A percentile compares a stretch with the other conserved stretches of the same genome.
Evolutionary conservation across 2,329 filamentous ascomycete species (phyloP).

Genomic region (Neopestalotiopsis rosae): DNA sequence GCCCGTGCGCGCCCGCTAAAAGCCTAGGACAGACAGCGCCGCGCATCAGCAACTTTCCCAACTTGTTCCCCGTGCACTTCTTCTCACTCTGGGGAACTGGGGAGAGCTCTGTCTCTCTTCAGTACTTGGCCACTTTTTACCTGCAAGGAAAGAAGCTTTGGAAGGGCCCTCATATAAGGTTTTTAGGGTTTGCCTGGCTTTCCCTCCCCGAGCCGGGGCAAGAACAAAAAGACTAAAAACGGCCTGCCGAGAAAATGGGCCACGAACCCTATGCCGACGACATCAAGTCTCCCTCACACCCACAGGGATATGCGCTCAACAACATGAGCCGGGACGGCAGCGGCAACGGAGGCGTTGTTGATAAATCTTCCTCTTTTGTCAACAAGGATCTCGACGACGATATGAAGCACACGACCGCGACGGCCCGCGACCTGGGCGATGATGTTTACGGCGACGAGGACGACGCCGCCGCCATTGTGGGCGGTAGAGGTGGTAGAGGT

Average conservation of each 20-base stretch:
- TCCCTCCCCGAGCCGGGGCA: too few relatives aligned
- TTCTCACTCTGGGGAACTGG: too few relatives aligned
- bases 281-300: conserved; percentile 24
- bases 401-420: background rate
- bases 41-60: too few relatives aligned
- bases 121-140: too few relatives aligned
- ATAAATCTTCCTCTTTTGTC: background rate
- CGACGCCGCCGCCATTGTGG: conserved; percentile 7
- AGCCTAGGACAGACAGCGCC: background rate
- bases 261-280: conserved; percentile 19
- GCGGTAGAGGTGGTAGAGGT: background rate
- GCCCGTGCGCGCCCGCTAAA: background rate
- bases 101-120: too few relatives aligned
- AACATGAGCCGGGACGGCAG: conserved; percentile 19
- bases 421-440: conserved; percentile 24
- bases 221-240: too few relatives aligned
- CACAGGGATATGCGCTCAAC: conserved; percentile 28
- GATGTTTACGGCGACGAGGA: conserved; percentile 16
- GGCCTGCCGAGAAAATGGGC: background rate
- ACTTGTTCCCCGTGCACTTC: too few relatives aligned
- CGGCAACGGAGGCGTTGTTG: background rate
- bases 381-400: background rate
- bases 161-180: too few relatives aligned
- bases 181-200: too few relatives aligned
- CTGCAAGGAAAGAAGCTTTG: too few relatives aligned